phyloP scores from a whole-genome alignment of 768 basidiomycete species.

The Fomitopsis pulvina region DNA sequence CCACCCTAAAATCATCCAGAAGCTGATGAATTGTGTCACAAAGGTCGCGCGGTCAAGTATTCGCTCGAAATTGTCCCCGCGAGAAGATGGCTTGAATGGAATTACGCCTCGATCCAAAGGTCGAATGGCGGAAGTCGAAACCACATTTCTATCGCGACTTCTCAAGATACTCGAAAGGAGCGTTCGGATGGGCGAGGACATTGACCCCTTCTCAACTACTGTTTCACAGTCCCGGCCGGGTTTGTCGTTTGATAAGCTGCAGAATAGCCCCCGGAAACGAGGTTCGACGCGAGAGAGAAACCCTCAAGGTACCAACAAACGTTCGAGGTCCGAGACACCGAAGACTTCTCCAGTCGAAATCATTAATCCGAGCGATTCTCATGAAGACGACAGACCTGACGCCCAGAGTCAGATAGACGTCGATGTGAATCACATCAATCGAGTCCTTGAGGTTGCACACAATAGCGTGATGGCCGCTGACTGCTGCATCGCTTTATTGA shows the following conservation, averaged over 20 bases:
- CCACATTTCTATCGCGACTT: constrained; percentile 50
- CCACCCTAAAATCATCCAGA: constrained; percentile 50
- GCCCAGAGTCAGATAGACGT: constrained; percentile 29
- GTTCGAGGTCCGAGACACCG: constrained; percentile 38
- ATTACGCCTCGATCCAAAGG: constrained; percentile 44
- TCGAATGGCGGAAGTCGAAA: constrained; percentile 64
- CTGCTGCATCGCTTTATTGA: constrained; percentile 72
- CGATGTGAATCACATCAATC: constrained; percentile 45
- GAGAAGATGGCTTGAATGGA: constrained; percentile 28
- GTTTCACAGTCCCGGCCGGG: too few relatives aligned
- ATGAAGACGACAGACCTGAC: constrained; percentile 14
- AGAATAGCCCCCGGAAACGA: not conserved
- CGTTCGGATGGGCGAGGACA: constrained; percentile 66
- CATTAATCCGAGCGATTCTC: constrained; percentile 7
- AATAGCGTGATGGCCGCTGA: constrained; percentile 82
- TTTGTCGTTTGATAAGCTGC: too few relatives aligned
- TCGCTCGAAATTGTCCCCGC: constrained; percentile 47
- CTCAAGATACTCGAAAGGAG: constrained; percentile 77
- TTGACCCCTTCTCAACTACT: constrained; percentile 57
- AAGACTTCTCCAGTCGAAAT: constrained; percentile 26
- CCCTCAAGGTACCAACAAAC: not conserved
- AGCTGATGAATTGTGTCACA: constrained; percentile 62
- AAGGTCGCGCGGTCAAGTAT: constrained; percentile 64
- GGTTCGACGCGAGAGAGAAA: not conserved
- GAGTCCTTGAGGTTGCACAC: constrained; percentile 50